Conservation (phyloP, 1,284 basidiomycete species). For the Phaffia rhodozyma region DNA sequence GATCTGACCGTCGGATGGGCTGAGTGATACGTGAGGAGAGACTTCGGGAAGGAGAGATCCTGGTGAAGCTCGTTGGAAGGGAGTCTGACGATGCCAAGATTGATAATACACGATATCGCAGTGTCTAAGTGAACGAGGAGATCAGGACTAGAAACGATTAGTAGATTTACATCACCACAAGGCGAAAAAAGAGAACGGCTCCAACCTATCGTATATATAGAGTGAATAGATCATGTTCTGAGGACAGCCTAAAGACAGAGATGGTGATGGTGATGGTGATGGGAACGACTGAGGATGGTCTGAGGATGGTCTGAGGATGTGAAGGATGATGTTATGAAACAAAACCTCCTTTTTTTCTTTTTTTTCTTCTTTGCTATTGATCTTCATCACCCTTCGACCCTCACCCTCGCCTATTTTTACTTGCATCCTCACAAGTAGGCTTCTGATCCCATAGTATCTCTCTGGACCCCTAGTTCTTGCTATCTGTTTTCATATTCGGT, state of each 20-base stretch:
- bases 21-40: conserved; percentile 40
- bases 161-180: neutral
- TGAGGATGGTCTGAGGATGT: too few relatives aligned
- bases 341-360: too few relatives aligned
- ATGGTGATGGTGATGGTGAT: too few relatives aligned
- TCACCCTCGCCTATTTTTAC: too few relatives aligned
- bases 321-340: too few relatives aligned
- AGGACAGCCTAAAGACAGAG: neutral
- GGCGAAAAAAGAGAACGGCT: neutral
- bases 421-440: too few relatives aligned
- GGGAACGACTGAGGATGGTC: too few relatives aligned
- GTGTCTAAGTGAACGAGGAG: conserved; percentile 45
- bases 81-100: conserved; percentile 73
- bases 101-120: conserved; percentile 87
- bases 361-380: too few relatives aligned
- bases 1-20: neutral
- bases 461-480: too few relatives aligned
- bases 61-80: conserved; percentile 55
- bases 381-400: too few relatives aligned
- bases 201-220: conserved; percentile 77
- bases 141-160: neutral
- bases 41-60: conserved; percentile 63
- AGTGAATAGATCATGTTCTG: conserved; percentile 53
- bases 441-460: too few relatives aligned
- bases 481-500: too few relatives aligned